A percentile compares a stretch with the other conserved stretches of the same genome.
These are phyloP conservation scores for Lolium multiflorum DNA, from an alignment of 176 grass and related monocot species.

Conservation along the genomic window DNA sequence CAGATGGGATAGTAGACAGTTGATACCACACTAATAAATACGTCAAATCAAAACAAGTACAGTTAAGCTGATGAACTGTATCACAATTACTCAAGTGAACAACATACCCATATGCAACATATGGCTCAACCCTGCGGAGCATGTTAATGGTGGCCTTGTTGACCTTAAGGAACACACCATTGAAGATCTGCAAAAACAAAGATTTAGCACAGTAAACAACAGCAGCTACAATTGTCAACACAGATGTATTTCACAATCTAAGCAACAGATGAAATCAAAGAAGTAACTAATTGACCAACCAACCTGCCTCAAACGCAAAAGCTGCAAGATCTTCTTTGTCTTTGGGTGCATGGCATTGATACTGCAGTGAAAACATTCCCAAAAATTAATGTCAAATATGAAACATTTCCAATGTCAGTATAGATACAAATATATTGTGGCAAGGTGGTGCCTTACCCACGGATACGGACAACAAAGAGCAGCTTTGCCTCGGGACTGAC, in stretches of 20 bases:
- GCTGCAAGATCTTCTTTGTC: slow-evolving; percentile 91
- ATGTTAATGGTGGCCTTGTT: slow-evolving; percentile 98
- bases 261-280: not conserved
- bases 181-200: slow-evolving; percentile 72
- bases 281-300: not conserved
- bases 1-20: not conserved
- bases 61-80: not conserved
- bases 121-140: slow-evolving; percentile 89
- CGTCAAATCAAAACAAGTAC: too few relatives aligned
- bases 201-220: not conserved
- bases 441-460: slow-evolving; percentile 55
- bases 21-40: not conserved
- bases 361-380: slow-evolving; percentile 49
- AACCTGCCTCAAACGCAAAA: slow-evolving; percentile 89
- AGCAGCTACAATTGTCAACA: not conserved
- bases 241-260: not conserved
- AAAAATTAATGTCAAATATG: slow-evolving; percentile 7
- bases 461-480: slow-evolving; percentile 84
- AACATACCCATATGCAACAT: slow-evolving; percentile 92
- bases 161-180: slow-evolving; percentile 94
- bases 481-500: slow-evolving; percentile 88
- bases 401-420: not conserved
- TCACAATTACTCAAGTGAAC: not conserved
- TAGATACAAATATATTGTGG: not conserved
- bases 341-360: slow-evolving; percentile 98